Percentiles rank a stretch among this genome's conserved stretches.
These are phyloP conservation scores for Arctium lappa DNA, from an alignment of 129 eudicot genomes.

Conservation along the genomic window DNA sequence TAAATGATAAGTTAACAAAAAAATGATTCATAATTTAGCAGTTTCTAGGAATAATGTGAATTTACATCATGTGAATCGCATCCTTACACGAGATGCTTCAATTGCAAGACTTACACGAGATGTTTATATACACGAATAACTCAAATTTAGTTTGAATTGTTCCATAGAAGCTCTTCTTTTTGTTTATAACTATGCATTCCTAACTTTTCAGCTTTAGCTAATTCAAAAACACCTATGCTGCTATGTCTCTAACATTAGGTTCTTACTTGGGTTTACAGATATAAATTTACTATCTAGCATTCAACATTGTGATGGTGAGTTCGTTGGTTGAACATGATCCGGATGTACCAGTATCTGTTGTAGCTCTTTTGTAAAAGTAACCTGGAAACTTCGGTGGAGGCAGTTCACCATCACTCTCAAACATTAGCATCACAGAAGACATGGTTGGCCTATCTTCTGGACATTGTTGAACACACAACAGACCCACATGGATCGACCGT, in stretches of 20 bases:
- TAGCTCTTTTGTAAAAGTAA: background rate
- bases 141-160: background rate
- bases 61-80: no score
- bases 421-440: slow-evolving; percentile 7
- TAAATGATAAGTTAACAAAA: background rate
- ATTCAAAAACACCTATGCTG: background rate
- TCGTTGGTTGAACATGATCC: background rate
- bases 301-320: slow-evolving; percentile 8
- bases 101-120: no score
- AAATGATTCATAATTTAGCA: background rate
- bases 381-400: slow-evolving; percentile 2
- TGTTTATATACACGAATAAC: background rate
- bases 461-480: slow-evolving; percentile 43
- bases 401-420: background rate
- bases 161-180: background rate
- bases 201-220: background rate
- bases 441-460: slow-evolving; percentile 44
- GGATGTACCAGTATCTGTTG: background rate
- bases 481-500: slow-evolving; percentile 34
- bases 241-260: background rate
- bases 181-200: background rate
- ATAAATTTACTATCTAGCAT: slow-evolving; percentile 30
- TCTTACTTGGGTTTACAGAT: background rate
- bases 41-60: background rate
- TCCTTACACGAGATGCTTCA: no score